Evolutionary conservation across 2,329 filamentous ascomycete genomes (phyloP), one percentile per base, ranked within the genome.

Genomic region (Phaeosphaeriaceae sp.): DNA sequence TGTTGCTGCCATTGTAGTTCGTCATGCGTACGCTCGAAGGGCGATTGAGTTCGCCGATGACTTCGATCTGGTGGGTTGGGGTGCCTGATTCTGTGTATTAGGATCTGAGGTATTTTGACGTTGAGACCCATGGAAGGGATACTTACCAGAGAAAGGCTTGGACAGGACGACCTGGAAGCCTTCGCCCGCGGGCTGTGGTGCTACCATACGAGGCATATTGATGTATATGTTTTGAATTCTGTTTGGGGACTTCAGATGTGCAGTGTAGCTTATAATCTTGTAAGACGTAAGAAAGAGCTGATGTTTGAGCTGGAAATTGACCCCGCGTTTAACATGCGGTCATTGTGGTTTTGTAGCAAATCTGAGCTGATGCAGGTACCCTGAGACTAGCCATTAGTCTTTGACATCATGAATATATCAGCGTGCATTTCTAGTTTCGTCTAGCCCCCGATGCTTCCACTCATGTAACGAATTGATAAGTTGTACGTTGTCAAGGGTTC

Each of bases 171-270:
- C 89, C 63, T 98, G 95, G 93, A 85, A 87, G 27, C 51, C 51
- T 60, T 88, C 94, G 57, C 89, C 91, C 59, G 89, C 92, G 71
- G 94, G 94, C 52, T 93, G 94, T 48, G 94, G 94, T 56, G 94
- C 67, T 25, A 67, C 62, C 62, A 62, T 62, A 53, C 63, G 67
- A 64, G 68, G 67, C 67, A 71, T 70, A 24, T 55, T 66, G 52
- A 36, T 47, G 7, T 4, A 27, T 27, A n/a, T 15, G 49, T 27
- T 27, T 27, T 27, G 25, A 27, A 9, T 27, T 9, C 9, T 27
- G 4, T 27, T n/a, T n/a, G n/a, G n/a, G n/a, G n/a, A n/a, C n/a
- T n/a, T n/a, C n/a, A n/a, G n/a, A n/a, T n/a, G n/a, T n/a, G n/a
- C n/a, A n/a, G n/a, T n/a, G n/a, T n/a, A n/a, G n/a, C n/a, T n/a